phyloP scores from a whole-genome alignment of 129 eudicot genomes.

The Arctium lappa region DNA sequence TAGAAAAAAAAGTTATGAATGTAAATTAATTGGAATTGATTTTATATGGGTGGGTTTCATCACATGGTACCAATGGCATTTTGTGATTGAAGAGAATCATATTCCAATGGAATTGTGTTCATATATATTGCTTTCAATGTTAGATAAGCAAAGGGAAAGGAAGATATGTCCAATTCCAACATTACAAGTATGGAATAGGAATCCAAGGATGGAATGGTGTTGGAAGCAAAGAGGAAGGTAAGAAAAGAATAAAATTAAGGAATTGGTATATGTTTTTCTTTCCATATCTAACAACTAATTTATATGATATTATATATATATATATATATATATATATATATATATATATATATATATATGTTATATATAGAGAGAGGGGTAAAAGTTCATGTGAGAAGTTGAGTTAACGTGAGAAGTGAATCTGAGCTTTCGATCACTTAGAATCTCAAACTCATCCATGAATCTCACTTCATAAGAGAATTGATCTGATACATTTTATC shows the following conservation, averaged over 20 bases:
- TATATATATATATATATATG: no score
- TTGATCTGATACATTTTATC: no score
- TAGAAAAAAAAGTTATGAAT: not conserved
- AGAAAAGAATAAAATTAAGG: not conserved
- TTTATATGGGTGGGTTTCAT: not conserved
- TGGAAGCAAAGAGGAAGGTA: slow-evolving; percentile 5
- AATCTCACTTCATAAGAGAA: no score
- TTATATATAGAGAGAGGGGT: no score
- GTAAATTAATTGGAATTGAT: not conserved
- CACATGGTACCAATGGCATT: slow-evolving; percentile 20
- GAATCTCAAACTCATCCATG: no score
- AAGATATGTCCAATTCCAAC: slow-evolving; percentile 18
- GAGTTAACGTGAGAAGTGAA: no score
- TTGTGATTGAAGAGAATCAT: slow-evolving; percentile 27
- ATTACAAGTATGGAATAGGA: slow-evolving; percentile 20
- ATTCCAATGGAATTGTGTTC: slow-evolving; percentile 28
- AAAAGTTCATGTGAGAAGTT: no score
- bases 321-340: no score
- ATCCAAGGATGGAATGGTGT: slow-evolving; percentile 16
- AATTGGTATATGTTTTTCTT: not conserved
- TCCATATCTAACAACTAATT: not conserved
- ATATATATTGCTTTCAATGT: slow-evolving; percentile 31
- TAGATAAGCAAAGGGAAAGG: slow-evolving; percentile 14
- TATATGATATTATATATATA: no score
- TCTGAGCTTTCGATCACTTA: no score